Conservation (phyloP, 2,329 filamentous ascomycete species). For the Pseudogymnoascus sp. region DNA sequence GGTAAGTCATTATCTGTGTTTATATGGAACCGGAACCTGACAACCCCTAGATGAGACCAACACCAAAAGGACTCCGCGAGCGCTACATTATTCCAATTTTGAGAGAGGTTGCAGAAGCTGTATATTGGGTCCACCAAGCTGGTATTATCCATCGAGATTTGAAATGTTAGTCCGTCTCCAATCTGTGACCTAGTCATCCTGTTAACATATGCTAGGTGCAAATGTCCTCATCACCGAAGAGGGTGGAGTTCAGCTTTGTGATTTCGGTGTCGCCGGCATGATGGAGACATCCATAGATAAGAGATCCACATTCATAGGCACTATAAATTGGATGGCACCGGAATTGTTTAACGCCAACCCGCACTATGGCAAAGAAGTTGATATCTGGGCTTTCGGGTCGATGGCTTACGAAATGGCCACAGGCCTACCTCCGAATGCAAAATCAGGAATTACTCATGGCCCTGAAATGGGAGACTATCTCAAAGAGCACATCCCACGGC, state of each 20-base stretch:
- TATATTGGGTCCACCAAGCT: conserved; percentile 59
- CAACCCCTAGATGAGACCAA: conserved; percentile 48
- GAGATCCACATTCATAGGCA: conserved; percentile 72
- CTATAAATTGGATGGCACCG: conserved; percentile 79
- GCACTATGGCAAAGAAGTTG: conserved; percentile 63
- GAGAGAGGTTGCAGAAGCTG: conserved; percentile 56
- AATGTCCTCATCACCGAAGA: conserved; percentile 74
- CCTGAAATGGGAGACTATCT: conserved; percentile 46
- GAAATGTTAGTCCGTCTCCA: conserved; percentile 42
- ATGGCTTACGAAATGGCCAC: conserved; percentile 76
- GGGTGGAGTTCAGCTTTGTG: conserved; percentile 70
- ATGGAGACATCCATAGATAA: conserved; percentile 70
- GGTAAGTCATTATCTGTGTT: conserved; percentile 40
- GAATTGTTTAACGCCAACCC: conserved; percentile 60
- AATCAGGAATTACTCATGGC: conserved; percentile 37
- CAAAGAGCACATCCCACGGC: conserved; percentile 54
- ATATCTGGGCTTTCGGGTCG: conserved; percentile 80
- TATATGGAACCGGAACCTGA: conserved; percentile 25
- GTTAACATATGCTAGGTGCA: conserved; percentile 37
- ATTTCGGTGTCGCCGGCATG: conserved; percentile 75
- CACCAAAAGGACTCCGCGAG: conserved; percentile 57
- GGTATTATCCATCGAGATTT: conserved; percentile 65
- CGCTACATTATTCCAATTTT: conserved; percentile 62
- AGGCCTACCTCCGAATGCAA: conserved; percentile 63
- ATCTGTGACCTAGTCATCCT: neutral